Conservation (phyloP, 2,329 filamentous ascomycete species). For the Bipolaris victoriae region DNA sequence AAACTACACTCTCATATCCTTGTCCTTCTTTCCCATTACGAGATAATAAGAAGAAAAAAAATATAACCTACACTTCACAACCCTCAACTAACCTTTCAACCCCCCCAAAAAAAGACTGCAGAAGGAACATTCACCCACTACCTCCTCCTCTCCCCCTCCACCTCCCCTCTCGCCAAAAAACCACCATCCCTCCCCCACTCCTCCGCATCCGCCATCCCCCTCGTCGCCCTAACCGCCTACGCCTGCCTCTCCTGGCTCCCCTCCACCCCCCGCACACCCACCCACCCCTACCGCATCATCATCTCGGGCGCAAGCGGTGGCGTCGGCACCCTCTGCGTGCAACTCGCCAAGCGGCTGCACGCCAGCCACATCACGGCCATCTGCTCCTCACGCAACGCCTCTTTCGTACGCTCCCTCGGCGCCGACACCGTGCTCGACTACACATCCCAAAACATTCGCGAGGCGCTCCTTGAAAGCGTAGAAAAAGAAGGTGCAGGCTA, state of each 20-base stretch:
- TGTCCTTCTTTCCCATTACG: too few relatives aligned
- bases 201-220: constrained; percentile 41
- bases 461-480: constrained; percentile 41
- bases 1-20: too few relatives aligned
- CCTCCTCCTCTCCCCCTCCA: constrained; percentile 22
- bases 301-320: constrained; percentile 42
- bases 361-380: constrained; percentile 55
- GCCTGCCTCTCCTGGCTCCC: constrained; percentile 41
- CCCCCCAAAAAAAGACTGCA: constrained; percentile 14
- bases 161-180: constrained; percentile 35
- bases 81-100: too few relatives aligned
- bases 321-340: constrained; percentile 46
- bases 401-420: constrained; percentile 56
- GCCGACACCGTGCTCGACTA: constrained; percentile 56
- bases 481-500: constrained; percentile 39
- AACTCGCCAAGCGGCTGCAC: constrained; percentile 47
- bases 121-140: constrained; percentile 40
- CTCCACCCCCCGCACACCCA: neutral
- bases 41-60: too few relatives aligned
- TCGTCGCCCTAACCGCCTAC: constrained; percentile 50
- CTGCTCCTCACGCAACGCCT: constrained; percentile 57
- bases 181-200: constrained; percentile 25
- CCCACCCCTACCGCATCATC: constrained; percentile 28
- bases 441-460: constrained; percentile 38
- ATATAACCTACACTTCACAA: too few relatives aligned